A percentile compares a stretch with the other conserved stretches of the same genome.
Evolutionary conservation across 495 filamentous ascomycete genomes (phyloP).

Genomic region (Penicillium paradoxum): DNA sequence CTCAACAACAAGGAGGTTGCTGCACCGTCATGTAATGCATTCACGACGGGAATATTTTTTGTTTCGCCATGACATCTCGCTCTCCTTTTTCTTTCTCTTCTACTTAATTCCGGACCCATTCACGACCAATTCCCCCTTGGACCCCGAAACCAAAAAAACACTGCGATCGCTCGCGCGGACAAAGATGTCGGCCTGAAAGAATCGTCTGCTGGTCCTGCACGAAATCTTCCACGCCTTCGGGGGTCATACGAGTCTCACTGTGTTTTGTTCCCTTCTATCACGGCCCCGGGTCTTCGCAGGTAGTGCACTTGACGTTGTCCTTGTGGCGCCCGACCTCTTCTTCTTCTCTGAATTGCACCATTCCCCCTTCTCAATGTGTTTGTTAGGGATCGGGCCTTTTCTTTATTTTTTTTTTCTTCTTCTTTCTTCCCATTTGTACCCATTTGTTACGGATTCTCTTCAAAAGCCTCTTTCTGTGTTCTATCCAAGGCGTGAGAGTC

Average conservation of each 20-base stretch:
- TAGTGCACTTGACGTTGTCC: slow-evolving; percentile 15
- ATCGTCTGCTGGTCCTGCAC: slow-evolving; percentile 43
- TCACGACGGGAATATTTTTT: slow-evolving; percentile 28
- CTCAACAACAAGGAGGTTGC: slow-evolving; percentile 83
- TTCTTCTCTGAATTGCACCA: slow-evolving; percentile 19
- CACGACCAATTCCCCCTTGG: slow-evolving; percentile 16
- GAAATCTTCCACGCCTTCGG: slow-evolving; percentile 22
- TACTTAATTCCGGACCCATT: slow-evolving; percentile 24
- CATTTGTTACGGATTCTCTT: slow-evolving; percentile 28
- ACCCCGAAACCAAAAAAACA: slow-evolving; percentile 6
- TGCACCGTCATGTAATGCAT: slow-evolving; percentile 83
- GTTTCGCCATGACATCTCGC: slow-evolving; percentile 33
- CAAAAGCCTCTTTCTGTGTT: slow-evolving; percentile 17
- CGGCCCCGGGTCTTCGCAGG: slow-evolving; percentile 17
- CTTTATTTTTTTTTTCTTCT: slow-evolving; percentile 17
- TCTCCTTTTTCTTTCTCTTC: slow-evolving; percentile 16
- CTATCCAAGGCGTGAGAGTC: slow-evolving; percentile 15
- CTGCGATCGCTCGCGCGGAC: slow-evolving; percentile 19
- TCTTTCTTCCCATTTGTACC: slow-evolving; percentile 16
- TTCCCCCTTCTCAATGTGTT: slow-evolving; percentile 6
- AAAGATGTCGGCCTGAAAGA: slow-evolving; percentile 18
- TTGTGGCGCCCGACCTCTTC: slow-evolving; percentile 23
- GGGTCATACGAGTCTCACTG: slow-evolving; percentile 9
- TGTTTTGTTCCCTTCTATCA: slow-evolving; percentile 12
- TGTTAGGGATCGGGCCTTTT: slow-evolving; percentile 16